A percentile compares a stretch with the other conserved stretches of the same genome.
These are phyloP conservation scores for Dactylellina sp. DNA, from an alignment of 2,329 filamentous ascomycete genomes.

Conservation along the genomic window DNA sequence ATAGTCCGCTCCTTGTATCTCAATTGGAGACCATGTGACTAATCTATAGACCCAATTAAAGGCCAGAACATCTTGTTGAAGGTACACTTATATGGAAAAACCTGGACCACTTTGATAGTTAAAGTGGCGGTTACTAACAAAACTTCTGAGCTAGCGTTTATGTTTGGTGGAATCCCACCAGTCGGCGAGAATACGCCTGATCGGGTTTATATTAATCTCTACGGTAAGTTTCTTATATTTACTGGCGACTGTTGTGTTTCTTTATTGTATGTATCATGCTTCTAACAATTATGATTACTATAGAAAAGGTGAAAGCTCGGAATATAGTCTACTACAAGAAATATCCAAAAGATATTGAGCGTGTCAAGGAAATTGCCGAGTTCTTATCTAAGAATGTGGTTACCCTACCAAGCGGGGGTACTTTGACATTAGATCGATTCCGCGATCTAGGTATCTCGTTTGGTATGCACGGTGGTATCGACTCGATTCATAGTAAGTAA, in stretches of 20 bases:
- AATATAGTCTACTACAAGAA: conserved; percentile 86
- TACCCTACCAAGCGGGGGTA: conserved; percentile 77
- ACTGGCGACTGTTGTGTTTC: too few species aligned
- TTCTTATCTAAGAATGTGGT: conserved; percentile 75
- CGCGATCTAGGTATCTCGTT: conserved; percentile 82
- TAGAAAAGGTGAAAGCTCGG: conserved; percentile 74
- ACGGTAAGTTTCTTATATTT: conserved; percentile 28
- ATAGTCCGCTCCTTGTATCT: too few species aligned
- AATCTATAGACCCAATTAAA: not conserved
- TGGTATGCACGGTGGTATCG: conserved; percentile 81
- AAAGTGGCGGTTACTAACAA: not conserved
- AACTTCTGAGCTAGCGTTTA: conserved; percentile 22
- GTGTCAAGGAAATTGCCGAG: conserved; percentile 74
- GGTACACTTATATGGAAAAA: conserved; percentile 13
- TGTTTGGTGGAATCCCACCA: conserved; percentile 79
- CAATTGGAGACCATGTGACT: too few species aligned
- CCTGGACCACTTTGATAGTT: not conserved
- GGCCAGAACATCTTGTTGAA: conserved; percentile 42
- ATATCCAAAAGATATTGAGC: conserved; percentile 80
- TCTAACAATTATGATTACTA: not conserved
- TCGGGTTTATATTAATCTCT: conserved; percentile 73
- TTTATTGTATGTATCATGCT: not conserved
- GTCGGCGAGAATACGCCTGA: conserved; percentile 75
- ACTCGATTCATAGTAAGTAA: conserved; percentile 73
- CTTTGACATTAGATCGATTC: conserved; percentile 78